Evolutionary conservation across 192 early-diverging fungal genomes (phyloP).

Genomic region (Backusella mclennaniae): DNA sequence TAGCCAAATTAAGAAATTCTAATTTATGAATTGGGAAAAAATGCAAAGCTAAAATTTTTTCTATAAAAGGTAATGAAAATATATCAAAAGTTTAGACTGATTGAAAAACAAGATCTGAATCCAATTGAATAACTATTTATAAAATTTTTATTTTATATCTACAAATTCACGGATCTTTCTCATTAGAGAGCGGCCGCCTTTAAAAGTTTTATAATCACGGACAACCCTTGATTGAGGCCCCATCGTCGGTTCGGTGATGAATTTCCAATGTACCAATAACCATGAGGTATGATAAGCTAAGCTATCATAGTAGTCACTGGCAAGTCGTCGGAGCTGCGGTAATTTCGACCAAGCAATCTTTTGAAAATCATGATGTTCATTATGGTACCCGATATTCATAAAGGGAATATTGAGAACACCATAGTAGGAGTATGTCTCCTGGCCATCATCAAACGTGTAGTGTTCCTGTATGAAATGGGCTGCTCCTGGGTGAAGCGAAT

Average conservation of each 20-base stretch:
- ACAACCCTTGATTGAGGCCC: slow-evolving; percentile 84
- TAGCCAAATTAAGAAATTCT: not conserved
- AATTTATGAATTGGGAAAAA: not conserved
- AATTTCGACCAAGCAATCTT: slow-evolving; percentile 86
- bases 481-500: slow-evolving; percentile 89
- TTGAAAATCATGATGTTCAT: slow-evolving; percentile 98
- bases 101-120: not conserved
- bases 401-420: slow-evolving; percentile 81
- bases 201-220: slow-evolving; percentile 68
- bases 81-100: not conserved
- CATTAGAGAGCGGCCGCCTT: slow-evolving; percentile 67
- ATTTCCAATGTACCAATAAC: slow-evolving; percentile 80
- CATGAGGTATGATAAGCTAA: slow-evolving; percentile 85
- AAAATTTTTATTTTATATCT: not conserved
- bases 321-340: slow-evolving; percentile 73
- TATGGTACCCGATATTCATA: slow-evolving; percentile 97
- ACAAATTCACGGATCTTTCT: slow-evolving; percentile 32
- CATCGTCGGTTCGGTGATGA: slow-evolving; percentile 70
- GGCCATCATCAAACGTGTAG: slow-evolving; percentile 89
- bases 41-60: not conserved
- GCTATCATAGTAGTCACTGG: slow-evolving; percentile 89
- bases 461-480: slow-evolving; percentile 98
- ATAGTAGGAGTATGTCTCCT: slow-evolving; percentile 98
- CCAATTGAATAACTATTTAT: not conserved
- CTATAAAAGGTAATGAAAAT: not conserved